Base-by-base conservation (phyloP, 306 rosid genomes). In the Quillaja saponaria region DNA sequence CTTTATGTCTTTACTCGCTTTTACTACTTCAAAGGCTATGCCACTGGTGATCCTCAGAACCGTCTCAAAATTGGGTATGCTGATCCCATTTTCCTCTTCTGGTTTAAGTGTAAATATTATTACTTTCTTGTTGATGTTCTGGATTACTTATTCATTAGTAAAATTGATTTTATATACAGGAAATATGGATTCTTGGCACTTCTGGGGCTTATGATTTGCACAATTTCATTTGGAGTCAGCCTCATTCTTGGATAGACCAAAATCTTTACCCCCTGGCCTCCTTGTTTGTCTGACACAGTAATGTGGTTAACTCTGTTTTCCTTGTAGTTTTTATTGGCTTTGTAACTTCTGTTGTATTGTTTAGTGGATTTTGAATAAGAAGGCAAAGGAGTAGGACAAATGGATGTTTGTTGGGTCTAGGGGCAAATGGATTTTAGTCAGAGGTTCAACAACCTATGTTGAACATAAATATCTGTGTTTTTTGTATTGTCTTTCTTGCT, bases 1-100 rank as follows among this genome's bases (percentile, higher is more conserved):
- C 41, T 84, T 34, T 83, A 82, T 57, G 34, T 51, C 7, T 71
- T 87, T n/a, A 10, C 69, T 71, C 80, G 97, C 28, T 87, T 53
- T 66, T 82, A 84, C 84, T 90, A 87, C 66, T 90, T 90, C 81
- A 71, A 61, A 57, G 97, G 97, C 67, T 90, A 90, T 51, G 41
- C 97, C 34, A 75, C 95, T 1, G 97, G 97, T 0, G 69, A 67
- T 34, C 97, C 97, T 45, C 12, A 72, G 59, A 90, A 90, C 11
- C 97, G 97, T 39, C 79, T 75, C 63, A 40, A 61, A 5, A 10
- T 84, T 25, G 97, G 97, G 90, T 86, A 67, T 13, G 90, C 34
- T n/a, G n/a, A n/a, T 44, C 55, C 17, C 14, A 39, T 31, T 21
- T 16, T 15, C 15, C 15, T 7, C 3, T 49, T 11, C 6, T 39